phyloP scores from a whole-genome alignment of 2,329 filamentous ascomycete genomes.

The Epicoccum sorghinum region DNA sequence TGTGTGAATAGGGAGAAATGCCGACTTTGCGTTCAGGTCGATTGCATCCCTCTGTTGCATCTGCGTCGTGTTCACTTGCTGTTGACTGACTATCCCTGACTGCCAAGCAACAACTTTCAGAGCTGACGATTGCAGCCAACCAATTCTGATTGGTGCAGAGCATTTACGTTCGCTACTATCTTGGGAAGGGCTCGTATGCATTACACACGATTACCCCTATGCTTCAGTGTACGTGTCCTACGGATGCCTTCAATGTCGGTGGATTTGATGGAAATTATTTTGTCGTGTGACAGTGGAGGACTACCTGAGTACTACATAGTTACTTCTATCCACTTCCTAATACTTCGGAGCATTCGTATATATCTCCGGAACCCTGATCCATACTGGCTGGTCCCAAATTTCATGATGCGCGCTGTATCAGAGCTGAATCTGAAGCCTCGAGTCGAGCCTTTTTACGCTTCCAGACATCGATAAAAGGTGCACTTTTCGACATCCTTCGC shows the following conservation, averaged over 20 bases:
- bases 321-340: too few relatives aligned
- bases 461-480: too few relatives aligned
- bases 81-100: constrained; percentile 27
- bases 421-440: too few relatives aligned
- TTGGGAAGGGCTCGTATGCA: constrained; percentile 7
- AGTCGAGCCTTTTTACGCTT: too few relatives aligned
- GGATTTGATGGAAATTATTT: too few relatives aligned
- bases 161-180: constrained; percentile 1
- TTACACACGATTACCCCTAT: constrained; percentile 2
- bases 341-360: too few relatives aligned
- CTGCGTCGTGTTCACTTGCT: constrained; percentile 27
- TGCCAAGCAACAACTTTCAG: constrained; percentile 23
- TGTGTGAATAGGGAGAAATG: constrained; percentile 1
- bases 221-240: not conserved
- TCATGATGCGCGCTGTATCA: too few relatives aligned
- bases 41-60: constrained; percentile 22
- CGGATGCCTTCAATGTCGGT: too few relatives aligned
- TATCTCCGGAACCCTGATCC: too few relatives aligned
- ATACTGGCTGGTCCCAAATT: too few relatives aligned
- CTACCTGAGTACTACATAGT: too few relatives aligned
- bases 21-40: constrained; percentile 19
- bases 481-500: not conserved
- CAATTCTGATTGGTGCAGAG: constrained; percentile 12
- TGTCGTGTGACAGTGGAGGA: too few relatives aligned
- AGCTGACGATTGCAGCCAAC: constrained; percentile 11